Evolutionary conservation across 2,329 filamentous ascomycete genomes (phyloP).

Genomic region (Alternaria brassicae): DNA sequence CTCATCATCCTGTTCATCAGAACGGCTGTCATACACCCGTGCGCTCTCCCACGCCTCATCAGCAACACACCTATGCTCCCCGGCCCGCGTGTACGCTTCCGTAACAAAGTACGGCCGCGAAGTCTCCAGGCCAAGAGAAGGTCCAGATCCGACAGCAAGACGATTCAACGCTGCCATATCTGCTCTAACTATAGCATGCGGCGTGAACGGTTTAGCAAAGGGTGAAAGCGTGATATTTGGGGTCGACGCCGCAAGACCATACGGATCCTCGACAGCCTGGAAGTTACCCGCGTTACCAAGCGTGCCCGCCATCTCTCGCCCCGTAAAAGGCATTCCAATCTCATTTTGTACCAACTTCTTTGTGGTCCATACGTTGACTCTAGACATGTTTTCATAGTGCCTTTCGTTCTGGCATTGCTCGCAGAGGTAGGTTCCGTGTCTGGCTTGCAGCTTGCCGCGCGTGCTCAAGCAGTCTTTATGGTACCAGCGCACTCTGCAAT

Average conservation of each 20-base stretch:
- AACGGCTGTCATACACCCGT: background rate
- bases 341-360: background rate
- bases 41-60: background rate
- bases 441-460: conserved; percentile 17
- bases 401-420: conserved; percentile 15
- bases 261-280: conserved; percentile 2
- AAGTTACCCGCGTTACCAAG: background rate
- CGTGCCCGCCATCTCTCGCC: background rate
- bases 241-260: conserved; percentile 11
- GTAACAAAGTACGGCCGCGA: conserved; percentile 2
- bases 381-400: conserved; percentile 3
- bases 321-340: background rate
- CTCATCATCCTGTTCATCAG: background rate
- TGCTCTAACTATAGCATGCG: background rate
- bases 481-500: conserved; percentile 26
- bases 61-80: background rate
- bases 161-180: background rate
- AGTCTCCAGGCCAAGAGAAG: background rate
- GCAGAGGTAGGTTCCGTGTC: conserved; percentile 19
- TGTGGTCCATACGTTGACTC: background rate
- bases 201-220: background rate
- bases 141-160: background rate
- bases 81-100: background rate
- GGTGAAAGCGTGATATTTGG: background rate
- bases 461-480: conserved; percentile 33